Evolutionary conservation across 768 basidiomycete genomes (phyloP), one percentile per base, ranked within the genome.

Genomic region (Macrocybe gigantea): DNA sequence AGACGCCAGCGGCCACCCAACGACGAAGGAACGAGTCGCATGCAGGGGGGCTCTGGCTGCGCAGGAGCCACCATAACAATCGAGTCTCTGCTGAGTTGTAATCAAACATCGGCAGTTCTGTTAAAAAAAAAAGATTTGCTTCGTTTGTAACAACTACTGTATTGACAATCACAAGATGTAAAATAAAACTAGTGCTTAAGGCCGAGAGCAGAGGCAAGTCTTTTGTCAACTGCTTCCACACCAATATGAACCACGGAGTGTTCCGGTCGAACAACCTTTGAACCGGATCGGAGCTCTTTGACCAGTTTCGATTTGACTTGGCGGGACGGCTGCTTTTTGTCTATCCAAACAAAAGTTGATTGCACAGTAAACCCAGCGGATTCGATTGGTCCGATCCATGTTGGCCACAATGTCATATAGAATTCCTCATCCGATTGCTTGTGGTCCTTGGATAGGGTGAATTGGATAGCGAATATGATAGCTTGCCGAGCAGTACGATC

Each of bases 311-410:
- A 44, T 47, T 35, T 36, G 41, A 53, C 38, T n/a, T 53, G 44
- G 11, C 45, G 14, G 22, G 49, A 39, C 14, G 52, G 49, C 36
- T 49, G 52, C 48, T 45, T 41, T 45, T 49, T 45, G 52, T 53
- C 52, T 39, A 53, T 53, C 44, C 49, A 53, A 41, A 53, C 49
- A 49, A 53, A 53, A 31, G 52, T 53, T 38, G 49, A 53, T 22
- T 50, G 29, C 49, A 53, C 52, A 5, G 5, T 50, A 41, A 46
- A 53, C 49, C 49, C 52, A 41, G 52, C 52, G 35, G 41, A 44
- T 14, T 11, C 34, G 33, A 53, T 44, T 11, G 38, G 49, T 35
- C 40, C 14, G 33, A 14, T 48, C 52, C 52, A 53, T 8, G 11
- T 38, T 13, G 43, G 43, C 52, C 52, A 53, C 49, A 47, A 45